phyloP scores from a whole-genome alignment of 768 basidiomycete genomes.

The Lactarius vividus region DNA sequence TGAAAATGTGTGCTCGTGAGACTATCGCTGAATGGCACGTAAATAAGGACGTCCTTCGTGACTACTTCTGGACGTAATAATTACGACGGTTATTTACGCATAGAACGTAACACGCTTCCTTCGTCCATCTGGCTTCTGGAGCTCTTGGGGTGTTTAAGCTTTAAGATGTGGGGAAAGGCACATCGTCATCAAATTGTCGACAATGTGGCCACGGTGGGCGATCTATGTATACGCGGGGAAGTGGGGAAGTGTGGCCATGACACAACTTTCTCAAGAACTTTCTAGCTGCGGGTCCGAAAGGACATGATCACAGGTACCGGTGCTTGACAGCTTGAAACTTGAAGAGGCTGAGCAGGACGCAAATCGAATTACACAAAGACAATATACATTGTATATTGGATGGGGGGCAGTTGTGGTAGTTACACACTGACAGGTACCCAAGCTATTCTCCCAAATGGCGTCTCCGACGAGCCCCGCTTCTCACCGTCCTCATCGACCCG shows the following conservation, averaged over 20 bases:
- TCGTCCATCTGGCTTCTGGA: not conserved
- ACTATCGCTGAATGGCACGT: not conserved
- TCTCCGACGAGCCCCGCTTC: conserved; percentile 36
- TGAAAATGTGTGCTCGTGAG: not conserved
- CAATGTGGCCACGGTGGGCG: not conserved
- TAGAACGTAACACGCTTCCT: not conserved
- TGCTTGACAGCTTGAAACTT: not conserved
- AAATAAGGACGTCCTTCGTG: not conserved
- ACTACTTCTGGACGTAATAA: not conserved
- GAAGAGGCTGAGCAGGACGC: not conserved
- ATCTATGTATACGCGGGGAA: too few species aligned
- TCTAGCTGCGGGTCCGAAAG: too few species aligned
- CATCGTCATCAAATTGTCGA: not conserved
- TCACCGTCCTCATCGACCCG: conserved; percentile 34
- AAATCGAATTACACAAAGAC: not conserved
- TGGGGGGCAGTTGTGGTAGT: not conserved
- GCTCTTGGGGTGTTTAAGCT: not conserved
- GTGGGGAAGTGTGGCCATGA: not conserved
- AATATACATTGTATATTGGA: not conserved
- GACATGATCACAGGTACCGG: not conserved
- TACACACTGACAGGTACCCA: conserved; percentile 34
- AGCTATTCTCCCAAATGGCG: conserved; percentile 51
- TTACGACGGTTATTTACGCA: not conserved
- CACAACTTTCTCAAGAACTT: too few species aligned
- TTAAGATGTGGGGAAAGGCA: not conserved